phyloP scores from a whole-genome alignment of 148 eudicot genomes.

The Vaccinium macrocarpon region DNA sequence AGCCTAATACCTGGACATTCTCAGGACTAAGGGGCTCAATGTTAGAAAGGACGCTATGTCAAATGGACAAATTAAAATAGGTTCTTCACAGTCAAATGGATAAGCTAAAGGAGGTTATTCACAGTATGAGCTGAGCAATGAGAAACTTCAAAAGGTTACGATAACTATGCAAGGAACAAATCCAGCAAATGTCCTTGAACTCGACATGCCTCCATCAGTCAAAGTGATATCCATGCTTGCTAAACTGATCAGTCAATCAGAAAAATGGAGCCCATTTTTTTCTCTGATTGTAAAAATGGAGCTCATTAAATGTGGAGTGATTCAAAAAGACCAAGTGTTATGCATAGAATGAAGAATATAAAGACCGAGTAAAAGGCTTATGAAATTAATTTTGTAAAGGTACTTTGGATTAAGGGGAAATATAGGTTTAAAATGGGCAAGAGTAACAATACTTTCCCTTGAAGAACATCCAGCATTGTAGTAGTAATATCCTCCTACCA shows the following conservation, averaged over 20 bases:
- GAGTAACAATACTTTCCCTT: neutral
- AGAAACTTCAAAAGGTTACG: neutral
- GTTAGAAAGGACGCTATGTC: neutral
- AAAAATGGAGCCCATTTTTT: neutral
- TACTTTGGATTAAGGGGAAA: neutral
- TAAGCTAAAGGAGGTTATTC: neutral
- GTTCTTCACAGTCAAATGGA: neutral
- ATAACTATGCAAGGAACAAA: neutral
- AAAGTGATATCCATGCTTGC: neutral
- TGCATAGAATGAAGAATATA: neutral
- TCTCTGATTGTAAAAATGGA: too few relatives aligned
- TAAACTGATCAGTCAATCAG: neutral
- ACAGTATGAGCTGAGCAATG: neutral
- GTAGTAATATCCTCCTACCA: neutral
- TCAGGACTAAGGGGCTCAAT: neutral
- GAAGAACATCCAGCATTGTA: conserved; percentile 2
- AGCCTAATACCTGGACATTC: neutral
- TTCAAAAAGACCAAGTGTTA: neutral
- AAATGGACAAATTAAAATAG: neutral
- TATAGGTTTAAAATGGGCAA: neutral
- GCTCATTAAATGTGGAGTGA: neutral
- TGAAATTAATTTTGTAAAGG: neutral
- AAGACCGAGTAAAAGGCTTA: neutral
- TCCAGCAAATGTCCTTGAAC: neutral
- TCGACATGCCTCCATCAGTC: neutral